Conservation (phyloP, 345 rosid genomes). For the Crucihimalaya himalaica region DNA sequence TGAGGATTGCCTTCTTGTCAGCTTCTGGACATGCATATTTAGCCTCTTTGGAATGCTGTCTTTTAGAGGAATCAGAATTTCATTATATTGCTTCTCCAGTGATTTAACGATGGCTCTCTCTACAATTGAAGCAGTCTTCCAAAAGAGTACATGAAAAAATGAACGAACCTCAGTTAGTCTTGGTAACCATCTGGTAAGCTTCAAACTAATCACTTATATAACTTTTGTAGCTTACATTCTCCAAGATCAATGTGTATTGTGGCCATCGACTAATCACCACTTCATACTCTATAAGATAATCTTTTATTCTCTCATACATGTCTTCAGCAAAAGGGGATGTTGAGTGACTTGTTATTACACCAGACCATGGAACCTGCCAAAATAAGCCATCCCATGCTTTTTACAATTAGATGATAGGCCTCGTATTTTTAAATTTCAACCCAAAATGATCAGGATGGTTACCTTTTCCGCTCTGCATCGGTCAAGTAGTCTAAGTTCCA, state of each 20-base stretch:
- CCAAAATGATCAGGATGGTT: conserved; percentile 17
- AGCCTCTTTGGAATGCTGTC: conserved; percentile 85
- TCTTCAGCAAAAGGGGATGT: conserved; percentile 96
- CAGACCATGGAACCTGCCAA: conserved; percentile 82
- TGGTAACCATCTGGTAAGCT: not conserved
- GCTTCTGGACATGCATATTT: conserved; percentile 93
- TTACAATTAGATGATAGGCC: not conserved
- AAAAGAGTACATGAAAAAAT: conserved; percentile 13
- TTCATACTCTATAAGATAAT: conserved; percentile 73
- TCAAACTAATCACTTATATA: not conserved
- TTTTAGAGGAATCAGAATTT: conserved; percentile 79
- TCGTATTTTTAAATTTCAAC: not conserved
- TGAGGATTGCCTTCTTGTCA: conserved; percentile 83
- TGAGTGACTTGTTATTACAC: conserved; percentile 78
- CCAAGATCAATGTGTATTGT: conserved; percentile 77
- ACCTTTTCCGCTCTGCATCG: conserved; percentile 94
- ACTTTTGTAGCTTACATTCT: conserved; percentile 56
- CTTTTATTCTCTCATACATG: conserved; percentile 81
- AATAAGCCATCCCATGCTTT: conserved; percentile 15
- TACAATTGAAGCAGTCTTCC: conserved; percentile 72
- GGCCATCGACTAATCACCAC: conserved; percentile 96
- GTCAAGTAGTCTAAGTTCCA: conserved; percentile 87
- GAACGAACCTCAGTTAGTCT: conserved; percentile 28
- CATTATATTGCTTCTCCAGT: conserved; percentile 86
- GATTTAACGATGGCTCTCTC: conserved; percentile 90